These are phyloP conservation scores for Rhizoclosmatium sp. DNA, from an alignment of 192 early-diverging fungal genomes.

Conservation along the genomic window DNA sequence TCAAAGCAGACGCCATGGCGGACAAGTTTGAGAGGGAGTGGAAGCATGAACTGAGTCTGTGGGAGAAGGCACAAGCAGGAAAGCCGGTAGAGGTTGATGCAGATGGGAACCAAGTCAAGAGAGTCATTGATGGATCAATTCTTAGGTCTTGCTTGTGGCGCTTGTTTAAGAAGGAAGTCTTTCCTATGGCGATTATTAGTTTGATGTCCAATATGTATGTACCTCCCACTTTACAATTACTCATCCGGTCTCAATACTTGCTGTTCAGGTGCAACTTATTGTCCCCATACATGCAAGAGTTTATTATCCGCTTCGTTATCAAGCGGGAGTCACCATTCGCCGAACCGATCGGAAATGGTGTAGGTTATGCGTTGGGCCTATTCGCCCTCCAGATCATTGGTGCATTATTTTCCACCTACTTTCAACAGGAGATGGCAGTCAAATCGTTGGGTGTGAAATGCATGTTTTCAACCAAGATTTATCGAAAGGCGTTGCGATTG, in stretches of 20 bases:
- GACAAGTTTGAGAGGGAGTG: constrained; percentile 44
- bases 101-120: background rate
- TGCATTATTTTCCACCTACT: background rate
- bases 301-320: constrained; percentile 42
- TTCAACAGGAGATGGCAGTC: constrained; percentile 1
- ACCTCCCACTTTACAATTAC: background rate
- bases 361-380: constrained; percentile 3
- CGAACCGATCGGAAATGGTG: background rate
- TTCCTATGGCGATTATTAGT: constrained; percentile 40
- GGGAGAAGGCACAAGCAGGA: background rate
- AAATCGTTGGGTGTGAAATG: constrained; percentile 52
- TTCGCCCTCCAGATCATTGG: constrained; percentile 22
- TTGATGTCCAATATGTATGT: constrained; percentile 41
- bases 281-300: constrained; percentile 54
- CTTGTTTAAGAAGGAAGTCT: constrained; percentile 3
- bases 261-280: constrained; percentile 22
- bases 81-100: background rate
- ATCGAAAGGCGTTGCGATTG: constrained; percentile 63
- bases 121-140: constrained; percentile 7
- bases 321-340: background rate
- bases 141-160: background rate
- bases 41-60: constrained; percentile 32
- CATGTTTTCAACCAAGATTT: constrained; percentile 59
- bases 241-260: background rate
- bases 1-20: constrained; percentile 32